Evolutionary conservation across 2,329 filamentous ascomycete species (phyloP).

Genomic region (Colletotrichum orchidophilum): DNA sequence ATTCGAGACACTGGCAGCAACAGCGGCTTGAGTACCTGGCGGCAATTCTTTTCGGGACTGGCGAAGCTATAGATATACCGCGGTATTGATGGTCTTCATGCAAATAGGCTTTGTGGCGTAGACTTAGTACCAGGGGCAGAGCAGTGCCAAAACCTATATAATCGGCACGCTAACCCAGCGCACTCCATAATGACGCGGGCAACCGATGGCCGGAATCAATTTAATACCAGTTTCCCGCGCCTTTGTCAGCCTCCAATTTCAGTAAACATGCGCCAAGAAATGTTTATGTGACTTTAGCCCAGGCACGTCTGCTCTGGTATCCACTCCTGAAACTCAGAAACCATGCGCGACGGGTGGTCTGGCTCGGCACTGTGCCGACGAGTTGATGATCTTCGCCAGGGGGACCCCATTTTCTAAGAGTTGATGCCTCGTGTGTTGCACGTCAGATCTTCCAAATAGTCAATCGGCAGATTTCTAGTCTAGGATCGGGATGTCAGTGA

Average conservation of each 20-base stretch:
- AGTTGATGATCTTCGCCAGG: background rate
- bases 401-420: background rate
- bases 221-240: background rate
- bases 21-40: background rate
- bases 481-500: background rate
- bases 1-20: background rate
- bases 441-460: background rate
- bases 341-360: background rate
- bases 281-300: background rate
- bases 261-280: background rate
- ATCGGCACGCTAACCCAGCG: no score
- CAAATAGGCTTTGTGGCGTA: background rate
- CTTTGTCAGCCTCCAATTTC: background rate
- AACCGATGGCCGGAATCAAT: background rate
- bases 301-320: background rate
- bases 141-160: no score
- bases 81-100: background rate
- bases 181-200: background rate
- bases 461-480: background rate
- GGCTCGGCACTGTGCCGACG: slow-evolving; percentile 23
- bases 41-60: background rate
- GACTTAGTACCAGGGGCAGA: background rate
- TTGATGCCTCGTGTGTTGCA: background rate
- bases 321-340: slow-evolving; percentile 15
- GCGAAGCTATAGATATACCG: background rate